A percentile compares a stretch with the other conserved stretches of the same genome.
These are phyloP conservation scores for Agaricales sp. DNA, from an alignment of 1,284 basidiomycete species.

Conservation along the genomic window DNA sequence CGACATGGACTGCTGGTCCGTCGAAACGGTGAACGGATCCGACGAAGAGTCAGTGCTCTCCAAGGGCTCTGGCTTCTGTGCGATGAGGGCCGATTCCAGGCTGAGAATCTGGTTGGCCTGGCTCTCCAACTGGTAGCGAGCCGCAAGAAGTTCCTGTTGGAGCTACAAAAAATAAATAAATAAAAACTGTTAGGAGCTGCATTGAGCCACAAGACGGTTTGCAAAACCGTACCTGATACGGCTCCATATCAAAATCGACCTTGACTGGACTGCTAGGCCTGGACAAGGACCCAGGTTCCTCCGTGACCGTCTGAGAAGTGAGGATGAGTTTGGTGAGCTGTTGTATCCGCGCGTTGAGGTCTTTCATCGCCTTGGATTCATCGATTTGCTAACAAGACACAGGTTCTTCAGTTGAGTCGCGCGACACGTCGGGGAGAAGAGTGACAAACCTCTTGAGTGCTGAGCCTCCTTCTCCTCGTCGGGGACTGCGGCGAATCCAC, in stretches of 20 bases:
- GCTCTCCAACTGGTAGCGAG: conserved; percentile 63
- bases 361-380: conserved; percentile 70
- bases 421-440: not conserved
- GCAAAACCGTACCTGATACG: conserved; percentile 50
- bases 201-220: not conserved
- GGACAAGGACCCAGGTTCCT: conserved; percentile 54
- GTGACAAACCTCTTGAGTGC: conserved; percentile 52
- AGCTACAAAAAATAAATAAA: conserved; percentile 34
- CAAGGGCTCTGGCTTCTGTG: conserved; percentile 36
- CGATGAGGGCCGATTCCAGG: conserved; percentile 58
- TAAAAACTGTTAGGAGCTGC: too few relatives aligned
- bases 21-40: not conserved
- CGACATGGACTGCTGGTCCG: conserved; percentile 18
- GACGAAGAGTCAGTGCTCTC: conserved; percentile 29
- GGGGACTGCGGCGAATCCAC: conserved; percentile 22
- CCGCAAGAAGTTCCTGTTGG: conserved; percentile 76
- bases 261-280: conserved; percentile 73
- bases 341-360: conserved; percentile 71
- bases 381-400: conserved; percentile 49
- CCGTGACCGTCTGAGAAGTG: conserved; percentile 73
- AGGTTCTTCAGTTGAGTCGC: conserved; percentile 3
- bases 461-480: conserved; percentile 45
- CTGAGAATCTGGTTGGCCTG: conserved; percentile 77
- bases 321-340: conserved; percentile 83
- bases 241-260: conserved; percentile 77